These are phyloP conservation scores for Melanomma pulvis-pyrius DNA, from an alignment of 495 filamentous ascomycete species.

Conservation along the genomic window DNA sequence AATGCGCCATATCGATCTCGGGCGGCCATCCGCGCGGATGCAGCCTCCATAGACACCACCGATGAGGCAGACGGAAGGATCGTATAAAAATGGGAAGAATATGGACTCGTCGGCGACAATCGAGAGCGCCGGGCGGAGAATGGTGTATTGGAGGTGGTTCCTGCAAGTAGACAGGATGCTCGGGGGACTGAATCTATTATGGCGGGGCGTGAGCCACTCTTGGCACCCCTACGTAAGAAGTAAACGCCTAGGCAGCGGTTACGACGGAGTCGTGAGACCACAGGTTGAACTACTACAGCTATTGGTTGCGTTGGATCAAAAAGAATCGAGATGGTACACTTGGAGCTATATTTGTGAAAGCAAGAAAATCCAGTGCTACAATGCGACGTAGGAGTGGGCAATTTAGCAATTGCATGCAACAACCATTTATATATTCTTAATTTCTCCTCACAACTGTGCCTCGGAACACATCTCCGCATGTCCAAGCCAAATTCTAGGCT, in stretches of 20 bases:
- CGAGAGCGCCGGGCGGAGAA: neutral
- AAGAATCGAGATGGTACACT: too few relatives aligned
- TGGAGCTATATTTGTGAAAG: too few relatives aligned
- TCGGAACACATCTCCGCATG: neutral
- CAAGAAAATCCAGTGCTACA: too few relatives aligned
- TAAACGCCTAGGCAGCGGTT: neutral
- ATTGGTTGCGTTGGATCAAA: neutral
- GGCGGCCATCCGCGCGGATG: slow-evolving; percentile 91
- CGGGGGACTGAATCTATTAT: slow-evolving; percentile 1
- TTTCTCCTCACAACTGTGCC: neutral
- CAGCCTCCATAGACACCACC: slow-evolving; percentile 71
- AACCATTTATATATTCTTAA: neutral
- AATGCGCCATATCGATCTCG: slow-evolving; percentile 91
- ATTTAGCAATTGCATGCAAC: neutral
- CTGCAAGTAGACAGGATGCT: neutral
- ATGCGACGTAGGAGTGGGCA: too few relatives aligned
- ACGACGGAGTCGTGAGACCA: neutral
- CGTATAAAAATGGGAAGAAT: neutral
- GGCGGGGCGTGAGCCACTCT: neutral
- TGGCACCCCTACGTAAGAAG: neutral
- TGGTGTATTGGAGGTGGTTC: neutral
- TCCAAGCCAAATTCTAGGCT: neutral
- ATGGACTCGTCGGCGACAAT: neutral
- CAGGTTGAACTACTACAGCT: neutral
- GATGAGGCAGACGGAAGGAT: neutral